Evolutionary conservation across 140 eudicot genomes (phyloP).

Genomic region (Senecio squalidus): DNA sequence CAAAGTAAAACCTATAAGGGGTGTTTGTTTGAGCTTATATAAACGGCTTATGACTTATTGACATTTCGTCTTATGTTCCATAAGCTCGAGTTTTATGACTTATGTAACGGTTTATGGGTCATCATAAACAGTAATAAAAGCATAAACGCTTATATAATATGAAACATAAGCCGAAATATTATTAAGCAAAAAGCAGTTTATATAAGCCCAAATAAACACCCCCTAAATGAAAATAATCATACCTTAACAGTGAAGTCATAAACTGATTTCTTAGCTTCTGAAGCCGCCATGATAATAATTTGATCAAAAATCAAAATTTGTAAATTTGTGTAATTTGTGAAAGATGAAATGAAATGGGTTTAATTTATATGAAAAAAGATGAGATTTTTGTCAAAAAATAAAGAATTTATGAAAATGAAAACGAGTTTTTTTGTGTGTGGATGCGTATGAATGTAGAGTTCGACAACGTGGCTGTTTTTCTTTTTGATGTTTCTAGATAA

Average conservation of each 20-base stretch:
- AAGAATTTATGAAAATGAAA: not conserved
- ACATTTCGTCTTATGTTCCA: too few relatives aligned
- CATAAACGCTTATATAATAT: too few relatives aligned
- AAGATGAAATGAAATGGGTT: constrained; percentile 25
- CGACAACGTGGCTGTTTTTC: constrained; percentile 19
- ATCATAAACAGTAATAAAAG: too few relatives aligned
- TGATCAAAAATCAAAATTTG: constrained; percentile 12
- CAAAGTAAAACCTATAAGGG: too few relatives aligned
- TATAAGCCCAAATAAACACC: not conserved
- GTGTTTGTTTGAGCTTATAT: too few relatives aligned
- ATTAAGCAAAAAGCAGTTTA: not conserved
- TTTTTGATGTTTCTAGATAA: constrained; percentile 14
- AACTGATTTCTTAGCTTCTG: constrained; percentile 46
- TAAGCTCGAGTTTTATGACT: too few relatives aligned
- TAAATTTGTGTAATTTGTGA: constrained; percentile 7
- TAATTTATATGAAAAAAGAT: constrained; percentile 12
- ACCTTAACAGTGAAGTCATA: constrained; percentile 91
- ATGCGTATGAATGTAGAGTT: constrained; percentile 21
- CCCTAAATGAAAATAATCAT: not conserved
- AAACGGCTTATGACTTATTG: too few relatives aligned
- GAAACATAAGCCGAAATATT: too few relatives aligned
- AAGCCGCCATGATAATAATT: constrained; percentile 52
- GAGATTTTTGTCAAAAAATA: constrained; percentile 7
- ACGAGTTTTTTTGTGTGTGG: constrained; percentile 19
- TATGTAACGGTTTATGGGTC: too few relatives aligned